Conservation (phyloP, 2,329 filamentous ascomycete genomes). For the Orbilia ellipsospora region DNA sequence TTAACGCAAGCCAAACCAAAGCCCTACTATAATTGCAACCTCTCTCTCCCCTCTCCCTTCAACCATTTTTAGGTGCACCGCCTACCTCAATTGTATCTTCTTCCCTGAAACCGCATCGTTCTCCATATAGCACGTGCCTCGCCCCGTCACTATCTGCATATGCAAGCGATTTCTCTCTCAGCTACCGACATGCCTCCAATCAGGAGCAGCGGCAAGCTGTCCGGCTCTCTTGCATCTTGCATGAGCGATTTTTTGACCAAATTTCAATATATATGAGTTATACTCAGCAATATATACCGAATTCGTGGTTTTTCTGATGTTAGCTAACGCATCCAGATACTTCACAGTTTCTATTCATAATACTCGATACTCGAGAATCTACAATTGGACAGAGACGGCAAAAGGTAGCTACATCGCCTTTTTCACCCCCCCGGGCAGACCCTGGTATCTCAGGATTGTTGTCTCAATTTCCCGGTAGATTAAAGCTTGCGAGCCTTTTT, state of each 20-base stretch:
- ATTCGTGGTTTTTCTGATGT: slow-evolving; percentile 34
- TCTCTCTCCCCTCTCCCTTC: not conserved
- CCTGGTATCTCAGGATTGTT: slow-evolving; percentile 43
- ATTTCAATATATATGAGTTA: slow-evolving; percentile 51
- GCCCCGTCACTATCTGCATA: slow-evolving; percentile 55
- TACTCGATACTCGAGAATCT: slow-evolving; percentile 35
- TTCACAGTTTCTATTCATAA: slow-evolving; percentile 28
- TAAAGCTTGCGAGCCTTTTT: slow-evolving; percentile 35
- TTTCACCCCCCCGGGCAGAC: slow-evolving; percentile 27
- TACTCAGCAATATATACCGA: slow-evolving; percentile 35
- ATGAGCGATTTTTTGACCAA: slow-evolving; percentile 55
- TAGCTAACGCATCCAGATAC: slow-evolving; percentile 48
- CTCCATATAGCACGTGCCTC: slow-evolving; percentile 55
- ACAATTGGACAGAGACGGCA: slow-evolving; percentile 9
- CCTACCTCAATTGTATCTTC: slow-evolving; percentile 24
- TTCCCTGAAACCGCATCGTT: slow-evolving; percentile 47
- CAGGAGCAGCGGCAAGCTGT: slow-evolving; percentile 51
- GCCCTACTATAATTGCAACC: slow-evolving; percentile 25
- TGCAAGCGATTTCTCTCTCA: slow-evolving; percentile 56
- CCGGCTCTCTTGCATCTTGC: slow-evolving; percentile 55
- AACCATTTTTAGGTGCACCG: slow-evolving; percentile 25
- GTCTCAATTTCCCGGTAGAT: slow-evolving; percentile 45
- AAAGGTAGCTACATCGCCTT: slow-evolving; percentile 6
- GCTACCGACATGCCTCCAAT: slow-evolving; percentile 55
- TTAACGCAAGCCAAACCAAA: not conserved